These are phyloP conservation scores for Eutrema yunnanense DNA, from an alignment of 345 rosid species.

Conservation along the genomic window DNA sequence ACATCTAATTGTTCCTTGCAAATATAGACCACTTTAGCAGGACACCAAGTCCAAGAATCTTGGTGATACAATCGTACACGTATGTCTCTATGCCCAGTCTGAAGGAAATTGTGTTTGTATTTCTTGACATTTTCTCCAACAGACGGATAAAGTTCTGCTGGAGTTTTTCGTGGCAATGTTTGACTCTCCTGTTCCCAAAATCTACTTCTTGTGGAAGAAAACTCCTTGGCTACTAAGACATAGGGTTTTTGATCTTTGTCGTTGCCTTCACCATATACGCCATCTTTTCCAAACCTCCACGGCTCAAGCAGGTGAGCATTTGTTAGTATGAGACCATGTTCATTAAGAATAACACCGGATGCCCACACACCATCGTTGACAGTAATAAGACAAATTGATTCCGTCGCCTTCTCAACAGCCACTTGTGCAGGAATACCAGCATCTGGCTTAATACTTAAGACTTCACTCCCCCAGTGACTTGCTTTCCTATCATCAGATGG, in stretches of 20 bases:
- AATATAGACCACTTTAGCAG: slow-evolving; percentile 66
- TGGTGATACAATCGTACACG: slow-evolving; percentile 67
- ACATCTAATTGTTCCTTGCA: slow-evolving; percentile 81
- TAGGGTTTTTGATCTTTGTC: slow-evolving; percentile 7
- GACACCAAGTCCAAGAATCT: slow-evolving; percentile 71
- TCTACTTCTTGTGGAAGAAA: slow-evolving; percentile 27
- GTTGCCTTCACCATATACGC: slow-evolving; percentile 35
- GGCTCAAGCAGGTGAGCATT: slow-evolving; percentile 97
- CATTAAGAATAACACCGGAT: slow-evolving; percentile 78
- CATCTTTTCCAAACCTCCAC: slow-evolving; percentile 83
- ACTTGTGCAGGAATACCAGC: slow-evolving; percentile 26
- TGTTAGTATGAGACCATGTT: slow-evolving; percentile 76
- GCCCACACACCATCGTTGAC: slow-evolving; percentile 84
- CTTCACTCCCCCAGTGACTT: slow-evolving; percentile 38
- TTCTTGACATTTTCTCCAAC: slow-evolving; percentile 23
- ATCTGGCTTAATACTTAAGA: slow-evolving; percentile 1
- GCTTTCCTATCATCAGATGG: slow-evolving; percentile 47
- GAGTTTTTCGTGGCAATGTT: slow-evolving; percentile 15
- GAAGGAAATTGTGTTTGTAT: slow-evolving; percentile 32
- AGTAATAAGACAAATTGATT: slow-evolving; percentile 78
- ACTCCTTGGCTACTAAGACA: slow-evolving; percentile 27
- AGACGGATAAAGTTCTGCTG: slow-evolving; percentile 21
- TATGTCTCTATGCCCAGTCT: slow-evolving; percentile 38
- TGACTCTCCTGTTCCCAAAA: slow-evolving; percentile 28
- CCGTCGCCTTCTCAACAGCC: slow-evolving; percentile 51